Evolutionary conservation across 495 filamentous ascomycete species (phyloP).

Genomic region (Neurospora sp.): DNA sequence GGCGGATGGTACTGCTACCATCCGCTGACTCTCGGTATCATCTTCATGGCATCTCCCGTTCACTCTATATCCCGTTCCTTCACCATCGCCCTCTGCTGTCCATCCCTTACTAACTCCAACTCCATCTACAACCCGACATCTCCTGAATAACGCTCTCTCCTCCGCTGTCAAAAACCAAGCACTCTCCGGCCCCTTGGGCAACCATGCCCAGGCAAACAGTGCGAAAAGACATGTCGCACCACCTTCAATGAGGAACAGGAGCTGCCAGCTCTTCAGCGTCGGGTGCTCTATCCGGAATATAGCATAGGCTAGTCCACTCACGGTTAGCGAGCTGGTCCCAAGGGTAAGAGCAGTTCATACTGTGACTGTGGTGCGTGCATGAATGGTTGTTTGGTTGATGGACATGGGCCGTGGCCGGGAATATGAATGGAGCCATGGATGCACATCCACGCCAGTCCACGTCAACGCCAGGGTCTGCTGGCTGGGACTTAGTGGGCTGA

Average conservation of each 20-base stretch:
- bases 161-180: conserved; percentile 45
- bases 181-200: conserved; percentile 37
- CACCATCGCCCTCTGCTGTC: neutral
- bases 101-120: conserved; percentile 4
- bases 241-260: conserved; percentile 50
- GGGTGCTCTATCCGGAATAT: conserved; percentile 18
- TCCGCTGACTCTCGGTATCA: conserved; percentile 15
- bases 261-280: conserved; percentile 40
- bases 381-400: neutral
- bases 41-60: neutral
- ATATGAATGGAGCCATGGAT: neutral
- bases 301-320: conserved; percentile 13
- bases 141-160: conserved; percentile 19
- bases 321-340: neutral
- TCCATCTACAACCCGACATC: neutral
- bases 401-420: neutral
- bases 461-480: neutral
- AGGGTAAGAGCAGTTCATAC: neutral
- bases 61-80: neutral
- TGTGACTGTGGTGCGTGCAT: neutral
- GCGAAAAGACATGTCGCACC: conserved; percentile 37
- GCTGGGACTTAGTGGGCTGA: neutral
- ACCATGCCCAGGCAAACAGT: conserved; percentile 37
- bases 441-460: neutral
- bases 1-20: conserved; percentile 10